Percentiles rank a stretch among this genome's conserved stretches.
These are phyloP conservation scores for Spergularia azorica DNA, from an alignment of 179 eudicot species.

Conservation along the genomic window DNA sequence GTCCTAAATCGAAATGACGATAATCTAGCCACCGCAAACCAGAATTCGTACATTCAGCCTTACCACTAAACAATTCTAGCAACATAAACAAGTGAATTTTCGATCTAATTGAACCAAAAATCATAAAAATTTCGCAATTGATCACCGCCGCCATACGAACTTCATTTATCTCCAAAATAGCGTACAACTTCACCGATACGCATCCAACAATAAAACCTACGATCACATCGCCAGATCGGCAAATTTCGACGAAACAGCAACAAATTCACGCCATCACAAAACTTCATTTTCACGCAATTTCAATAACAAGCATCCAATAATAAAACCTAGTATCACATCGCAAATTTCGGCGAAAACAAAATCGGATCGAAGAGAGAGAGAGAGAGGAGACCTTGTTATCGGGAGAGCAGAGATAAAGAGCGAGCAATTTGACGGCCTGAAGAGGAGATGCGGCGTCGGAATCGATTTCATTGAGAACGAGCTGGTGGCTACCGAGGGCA, in stretches of 20 bases:
- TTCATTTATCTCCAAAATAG: too few species aligned
- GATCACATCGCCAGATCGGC: not conserved
- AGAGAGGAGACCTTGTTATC: constrained; percentile 49
- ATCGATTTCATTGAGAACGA: constrained; percentile 78
- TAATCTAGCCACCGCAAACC: too few species aligned
- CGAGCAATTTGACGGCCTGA: constrained; percentile 90
- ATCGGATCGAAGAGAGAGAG: not conserved
- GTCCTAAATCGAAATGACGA: too few species aligned
- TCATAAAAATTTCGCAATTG: too few species aligned
- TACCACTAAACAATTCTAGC: too few species aligned
- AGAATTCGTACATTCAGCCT: too few species aligned
- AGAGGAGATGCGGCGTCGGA: constrained; percentile 81
- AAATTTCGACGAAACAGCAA: not conserved
- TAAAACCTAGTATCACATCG: not conserved
- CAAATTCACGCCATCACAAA: not conserved
- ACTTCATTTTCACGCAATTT: not conserved
- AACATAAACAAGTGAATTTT: too few species aligned
- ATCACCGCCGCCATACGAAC: too few species aligned
- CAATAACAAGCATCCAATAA: not conserved
- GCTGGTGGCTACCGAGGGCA: constrained; percentile 85
- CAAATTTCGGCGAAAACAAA: not conserved
- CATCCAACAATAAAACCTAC: not conserved
- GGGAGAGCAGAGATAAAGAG: constrained; percentile 65
- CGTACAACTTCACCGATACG: not conserved
- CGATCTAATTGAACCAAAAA: too few species aligned